Percentiles rank a stretch among this genome's conserved stretches.
These are phyloP conservation scores for Nigrospora osmanthi DNA, from an alignment of 2,329 filamentous ascomycete species.

Conservation along the genomic window DNA sequence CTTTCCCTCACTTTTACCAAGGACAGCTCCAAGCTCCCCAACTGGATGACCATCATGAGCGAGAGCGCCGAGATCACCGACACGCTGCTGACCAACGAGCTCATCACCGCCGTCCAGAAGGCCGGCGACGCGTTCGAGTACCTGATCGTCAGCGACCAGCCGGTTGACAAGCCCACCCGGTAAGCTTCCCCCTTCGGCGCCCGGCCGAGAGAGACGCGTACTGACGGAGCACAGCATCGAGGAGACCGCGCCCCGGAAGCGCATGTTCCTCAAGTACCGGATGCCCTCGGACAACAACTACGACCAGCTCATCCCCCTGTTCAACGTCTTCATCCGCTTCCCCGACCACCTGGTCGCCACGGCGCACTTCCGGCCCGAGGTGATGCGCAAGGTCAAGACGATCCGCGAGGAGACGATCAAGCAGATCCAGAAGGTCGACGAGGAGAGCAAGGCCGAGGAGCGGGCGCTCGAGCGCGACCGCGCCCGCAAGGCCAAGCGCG, in stretches of 20 bases:
- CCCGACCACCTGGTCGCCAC: conserved; percentile 69
- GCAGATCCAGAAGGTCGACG: conserved; percentile 71
- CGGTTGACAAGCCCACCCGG: conserved; percentile 78
- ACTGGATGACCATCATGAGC: conserved; percentile 90
- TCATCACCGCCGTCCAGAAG: conserved; percentile 69
- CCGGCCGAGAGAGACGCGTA: background rate
- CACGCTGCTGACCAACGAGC: conserved; percentile 75
- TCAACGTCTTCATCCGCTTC: conserved; percentile 76
- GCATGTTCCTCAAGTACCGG: conserved; percentile 70
- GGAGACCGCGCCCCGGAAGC: conserved; percentile 79
- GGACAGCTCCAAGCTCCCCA: conserved; percentile 81
- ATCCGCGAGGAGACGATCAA: conserved; percentile 74
- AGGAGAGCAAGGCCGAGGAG: conserved; percentile 77
- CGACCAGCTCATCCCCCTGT: conserved; percentile 61
- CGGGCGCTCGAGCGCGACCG: conserved; percentile 63
- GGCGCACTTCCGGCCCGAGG: conserved; percentile 85
- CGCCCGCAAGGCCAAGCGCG: conserved; percentile 82
- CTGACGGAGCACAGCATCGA: conserved; percentile 52
- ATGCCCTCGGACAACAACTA: conserved; percentile 59
- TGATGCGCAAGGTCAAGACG: conserved; percentile 72
- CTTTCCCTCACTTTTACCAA: conserved; percentile 88
- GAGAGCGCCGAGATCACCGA: conserved; percentile 95
- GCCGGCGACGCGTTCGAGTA: conserved; percentile 81
- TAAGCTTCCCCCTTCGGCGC: conserved; percentile 34
- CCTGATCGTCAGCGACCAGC: conserved; percentile 83